Evolutionary conservation across 352 stramenopile species (phyloP).

Genomic region (Hyaloperonospora arabidopsidis): DNA sequence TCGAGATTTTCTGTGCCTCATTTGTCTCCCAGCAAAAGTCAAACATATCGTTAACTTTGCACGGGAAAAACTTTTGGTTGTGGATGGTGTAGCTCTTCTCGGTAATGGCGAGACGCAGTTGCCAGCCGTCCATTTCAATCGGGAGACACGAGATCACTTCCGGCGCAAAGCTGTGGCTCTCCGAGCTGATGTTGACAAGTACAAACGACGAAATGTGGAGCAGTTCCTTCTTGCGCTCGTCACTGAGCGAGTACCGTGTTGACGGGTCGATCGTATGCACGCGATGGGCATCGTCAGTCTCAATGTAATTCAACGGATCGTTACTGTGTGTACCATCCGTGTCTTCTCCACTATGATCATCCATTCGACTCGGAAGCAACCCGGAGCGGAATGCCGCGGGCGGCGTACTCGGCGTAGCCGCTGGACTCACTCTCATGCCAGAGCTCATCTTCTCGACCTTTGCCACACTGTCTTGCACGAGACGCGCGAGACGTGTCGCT

Average conservation of each 20-base stretch:
- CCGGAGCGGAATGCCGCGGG: conserved; percentile 28
- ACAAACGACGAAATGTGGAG: conserved; percentile 74
- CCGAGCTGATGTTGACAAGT: conserved; percentile 70
- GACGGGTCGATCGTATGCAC: conserved; percentile 44
- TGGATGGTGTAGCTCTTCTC: conserved; percentile 86
- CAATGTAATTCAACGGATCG: conserved; percentile 42
- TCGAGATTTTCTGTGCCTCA: conserved; percentile 63
- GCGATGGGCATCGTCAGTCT: conserved; percentile 46
- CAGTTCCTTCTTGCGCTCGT: conserved; percentile 52
- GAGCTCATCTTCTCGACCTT: conserved; percentile 81
- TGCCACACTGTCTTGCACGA: conserved; percentile 59
- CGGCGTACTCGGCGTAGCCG: conserved; percentile 18
- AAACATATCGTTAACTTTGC: conserved; percentile 64
- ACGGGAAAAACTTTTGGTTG: conserved; percentile 84
- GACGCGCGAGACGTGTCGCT: conserved; percentile 40
- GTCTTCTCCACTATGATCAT: conserved; percentile 42
- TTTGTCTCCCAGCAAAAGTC: conserved; percentile 86
- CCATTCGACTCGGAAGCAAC: conserved; percentile 22
- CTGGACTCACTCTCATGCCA: conserved; percentile 29
- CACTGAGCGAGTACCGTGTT: conserved; percentile 54
- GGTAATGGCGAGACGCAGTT: conserved; percentile 75
- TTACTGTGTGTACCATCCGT: conserved; percentile 35
- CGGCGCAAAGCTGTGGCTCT: conserved; percentile 74
- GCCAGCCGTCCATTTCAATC: conserved; percentile 84
- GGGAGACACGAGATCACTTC: conserved; percentile 82